Base-by-base conservation (phyloP, 805 yeast species). In the Yamadazyma sp. region DNA sequence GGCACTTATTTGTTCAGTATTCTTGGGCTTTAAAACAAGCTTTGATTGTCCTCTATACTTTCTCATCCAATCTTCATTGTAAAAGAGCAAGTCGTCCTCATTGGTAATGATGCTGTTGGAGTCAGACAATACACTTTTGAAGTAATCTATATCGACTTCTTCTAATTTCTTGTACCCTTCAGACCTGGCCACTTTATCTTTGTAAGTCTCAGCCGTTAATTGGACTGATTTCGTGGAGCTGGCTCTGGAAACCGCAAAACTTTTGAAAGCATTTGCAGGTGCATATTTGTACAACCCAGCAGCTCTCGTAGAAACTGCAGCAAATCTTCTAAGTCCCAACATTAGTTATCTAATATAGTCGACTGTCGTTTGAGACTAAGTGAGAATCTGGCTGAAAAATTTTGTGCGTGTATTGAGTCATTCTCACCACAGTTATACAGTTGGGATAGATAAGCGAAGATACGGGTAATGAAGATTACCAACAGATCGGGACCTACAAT, bases 31-130 rank as follows among this genome's bases (percentile, higher is more conserved):
- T 47, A 90, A 69, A 1, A 88, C 89, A 19, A 91, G 57, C 51
- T 75, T 69, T 0, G 96, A 81, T 54, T 84, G 87, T n/a, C 98
- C 98, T 44, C 77, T 73, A 63, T 89, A 90, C 62, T 90, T 90
- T 54, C 86, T 75, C 95, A 88, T 90, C 88, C 95, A 85, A 60
- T 90, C 98, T 59, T 84, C 91, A 55, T 90, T 91, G 72, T 67
- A 86, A 42, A 75, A 75, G 14, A 74, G 70, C 28, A 90, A 67
- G 50, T 84, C 93, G 28, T 80, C 83, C 9, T 60, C 58, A 44
- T 78, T 81, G 11, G 79, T 75, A 35, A 82, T 59, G 28, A 47
- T 73, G 59, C 71, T 64, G 18, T 72, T 67, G 6, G 67, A 63
- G 33, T 62, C 69, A 5, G 79, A 64, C 41, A 93, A 63, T 8